phyloP scores from a whole-genome alignment of 805 yeast genomes.

The Yarrowia keelungensis region DNA sequence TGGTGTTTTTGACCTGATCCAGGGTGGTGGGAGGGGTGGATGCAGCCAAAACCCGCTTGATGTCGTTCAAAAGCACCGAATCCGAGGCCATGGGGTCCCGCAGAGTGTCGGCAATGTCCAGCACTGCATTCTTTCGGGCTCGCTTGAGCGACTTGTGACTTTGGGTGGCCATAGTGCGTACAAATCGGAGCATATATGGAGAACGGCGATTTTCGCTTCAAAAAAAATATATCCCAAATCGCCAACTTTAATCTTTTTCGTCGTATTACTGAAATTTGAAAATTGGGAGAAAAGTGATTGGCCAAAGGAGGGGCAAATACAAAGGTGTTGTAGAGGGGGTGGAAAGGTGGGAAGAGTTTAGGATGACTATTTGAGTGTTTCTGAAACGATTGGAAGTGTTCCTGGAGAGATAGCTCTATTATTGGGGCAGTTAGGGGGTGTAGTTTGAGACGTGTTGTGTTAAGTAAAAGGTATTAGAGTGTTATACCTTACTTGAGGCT shows the following conservation, averaged over 20 bases:
- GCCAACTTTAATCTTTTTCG: constrained; percentile 1
- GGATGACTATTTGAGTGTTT: no score
- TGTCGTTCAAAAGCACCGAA: constrained; percentile 80
- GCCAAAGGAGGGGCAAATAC: background rate
- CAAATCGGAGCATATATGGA: constrained; percentile 15
- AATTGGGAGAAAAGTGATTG: background rate
- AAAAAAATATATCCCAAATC: background rate
- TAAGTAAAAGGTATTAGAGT: no score
- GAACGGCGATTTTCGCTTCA: background rate
- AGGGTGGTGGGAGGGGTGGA: constrained; percentile 6
- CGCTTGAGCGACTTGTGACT: constrained; percentile 31
- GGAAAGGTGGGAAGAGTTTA: no score
- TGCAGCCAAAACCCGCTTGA: constrained; percentile 50
- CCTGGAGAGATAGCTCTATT: no score
- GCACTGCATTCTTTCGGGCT: constrained; percentile 30
- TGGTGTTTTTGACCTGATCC: constrained; percentile 28
- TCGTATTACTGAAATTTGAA: constrained; percentile 4
- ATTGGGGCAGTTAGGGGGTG: no score
- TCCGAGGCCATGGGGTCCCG: constrained; percentile 76
- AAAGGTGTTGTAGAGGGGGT: background rate
- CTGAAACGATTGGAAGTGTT: no score
- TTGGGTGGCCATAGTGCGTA: constrained; percentile 32
- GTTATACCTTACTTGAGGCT: no score
- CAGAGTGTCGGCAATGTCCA: constrained; percentile 18
- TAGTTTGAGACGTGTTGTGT: no score